Evolutionary conservation across 2,329 filamentous ascomycete species (phyloP).

Genomic region (Diaporthe batatas): DNA sequence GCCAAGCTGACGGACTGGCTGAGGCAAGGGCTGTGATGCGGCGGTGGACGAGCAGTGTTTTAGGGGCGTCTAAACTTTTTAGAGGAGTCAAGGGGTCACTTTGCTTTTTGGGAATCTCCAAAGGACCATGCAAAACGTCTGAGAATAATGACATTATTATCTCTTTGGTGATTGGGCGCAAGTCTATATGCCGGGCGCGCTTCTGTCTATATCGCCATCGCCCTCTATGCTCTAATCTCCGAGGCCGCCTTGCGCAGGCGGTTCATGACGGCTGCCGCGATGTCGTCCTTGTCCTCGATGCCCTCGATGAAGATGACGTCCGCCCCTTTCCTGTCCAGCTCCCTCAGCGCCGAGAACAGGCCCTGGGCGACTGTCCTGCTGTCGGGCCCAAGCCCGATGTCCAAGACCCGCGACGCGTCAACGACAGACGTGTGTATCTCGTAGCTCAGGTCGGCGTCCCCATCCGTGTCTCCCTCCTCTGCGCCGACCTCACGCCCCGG

Average conservation of each 20-base stretch:
- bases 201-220: slow-evolving; percentile 55
- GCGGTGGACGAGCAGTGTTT: slow-evolving; percentile 14
- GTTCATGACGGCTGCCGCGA: slow-evolving; percentile 90
- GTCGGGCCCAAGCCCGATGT: slow-evolving; percentile 79
- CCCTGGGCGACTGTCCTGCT: slow-evolving; percentile 84
- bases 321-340: slow-evolving; percentile 83
- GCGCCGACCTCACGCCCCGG: slow-evolving; percentile 54
- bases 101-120: slow-evolving; percentile 40
- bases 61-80: slow-evolving; percentile 42
- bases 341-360: slow-evolving; percentile 87
- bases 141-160: slow-evolving; percentile 12
- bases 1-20: slow-evolving; percentile 91
- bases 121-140: slow-evolving; percentile 32
- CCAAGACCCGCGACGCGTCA: slow-evolving; percentile 65
- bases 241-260: slow-evolving; percentile 82
- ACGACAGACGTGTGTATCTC: slow-evolving; percentile 53
- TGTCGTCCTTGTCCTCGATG: slow-evolving; percentile 81
- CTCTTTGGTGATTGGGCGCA: slow-evolving; percentile 19
- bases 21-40: slow-evolving; percentile 79
- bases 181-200: slow-evolving; percentile 23
- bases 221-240: slow-evolving; percentile 55
- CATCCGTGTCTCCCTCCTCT: slow-evolving; percentile 46
- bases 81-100: slow-evolving; percentile 42
- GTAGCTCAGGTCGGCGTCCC: slow-evolving; percentile 51
- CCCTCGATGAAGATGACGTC: slow-evolving; percentile 93